Evolutionary conservation across 805 yeast genomes (phyloP), one percentile per base, ranked within the genome.

Genomic region (Pichia kluyveri): DNA sequence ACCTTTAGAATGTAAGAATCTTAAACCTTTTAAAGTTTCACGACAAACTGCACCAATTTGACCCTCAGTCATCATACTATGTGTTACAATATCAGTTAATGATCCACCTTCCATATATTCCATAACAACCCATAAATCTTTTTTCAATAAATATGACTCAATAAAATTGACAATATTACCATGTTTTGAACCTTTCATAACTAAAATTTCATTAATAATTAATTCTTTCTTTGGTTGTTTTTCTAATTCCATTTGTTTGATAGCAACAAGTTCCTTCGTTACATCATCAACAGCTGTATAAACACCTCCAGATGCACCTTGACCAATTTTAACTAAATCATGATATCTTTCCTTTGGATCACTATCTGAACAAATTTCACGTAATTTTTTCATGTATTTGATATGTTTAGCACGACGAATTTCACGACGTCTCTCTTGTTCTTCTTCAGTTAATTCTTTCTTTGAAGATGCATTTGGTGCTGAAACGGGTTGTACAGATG

Each of bases 101-200:
- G 95, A 83, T 3, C 99, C 99, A 52, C 99, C 99, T 65, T 93
- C 97, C 99, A 93, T 93, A 62, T 87, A 93, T 67, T 93, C 99
- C 99, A 93, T 93, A 19, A 93, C 81, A 10, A 93, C 98, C 99
- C 99, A 93, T 47, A 93, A 71, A 56, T 84, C 89, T 41, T 86
- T 86, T 50, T 78, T 80, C 48, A 86, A 68, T 46, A 86, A 63
- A 63, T 82, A 93, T 0, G 96, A 81, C 60, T 91, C 96, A 51
- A 91, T 80, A 62, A 87, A 93, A 65, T 93, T 93, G 50, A 93
- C 99, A 66, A 93, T 93, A 62, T 93, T 93, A 44, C 80, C 79
- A 63, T 93, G 99, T 57, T 78, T 81, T 46, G 89, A 79, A 27
- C 89, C 96, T 61, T 84, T 87, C 98, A 93, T 93, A 44, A 95